Base-by-base conservation (phyloP, 73 alveolate species). In the Paramecium biaurelia region DNA sequence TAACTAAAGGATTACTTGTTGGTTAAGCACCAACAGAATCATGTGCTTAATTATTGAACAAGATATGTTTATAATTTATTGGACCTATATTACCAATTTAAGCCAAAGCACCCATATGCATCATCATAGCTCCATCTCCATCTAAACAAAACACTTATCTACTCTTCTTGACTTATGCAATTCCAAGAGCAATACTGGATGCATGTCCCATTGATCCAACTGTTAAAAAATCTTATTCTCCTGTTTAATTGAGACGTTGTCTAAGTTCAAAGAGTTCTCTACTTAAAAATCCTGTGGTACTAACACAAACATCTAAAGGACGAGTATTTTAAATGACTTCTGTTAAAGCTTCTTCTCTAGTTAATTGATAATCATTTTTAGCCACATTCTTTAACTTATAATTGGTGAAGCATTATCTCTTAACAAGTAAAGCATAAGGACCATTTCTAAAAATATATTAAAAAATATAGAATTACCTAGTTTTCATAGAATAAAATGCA, bases 1-100 rank as follows among this genome's bases (percentile, higher is more conserved):
- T 94, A 21, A 96, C 89, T 28, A 67, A 59, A 14, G 72, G 72
- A 41, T 93, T 92, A 79, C 92, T 95, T 15, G 98, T 97, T 15
- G 99, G 98, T 92, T 93, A 96, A 32, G 98, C 99, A 67, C 99
- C 99, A 47, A 96, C 99, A 70, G 98, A 94, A 85, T 97, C 99
- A 87, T 97, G 99, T 21, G 96, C 96, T 38, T 94, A 96, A 89
- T 97, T 97, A 86, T 97, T 97, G 92, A 97, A 92, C 26, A 96
- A 68, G 42, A 96, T 92, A 70, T 96, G 98, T 57, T 82, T 93
- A 89, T 86, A 95, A 89, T 96, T 96, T 32, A 56, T 57, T 4
- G 97, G 96, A 34, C 85, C 85, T 9, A 93, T 18, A 47, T 76
- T 82, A 32, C 98, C 99, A 7, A 97, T 90, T 23, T 95, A 93